These are phyloP conservation scores for Debaryomyces castellii DNA, from an alignment of 805 yeast species.

Conservation along the genomic window DNA sequence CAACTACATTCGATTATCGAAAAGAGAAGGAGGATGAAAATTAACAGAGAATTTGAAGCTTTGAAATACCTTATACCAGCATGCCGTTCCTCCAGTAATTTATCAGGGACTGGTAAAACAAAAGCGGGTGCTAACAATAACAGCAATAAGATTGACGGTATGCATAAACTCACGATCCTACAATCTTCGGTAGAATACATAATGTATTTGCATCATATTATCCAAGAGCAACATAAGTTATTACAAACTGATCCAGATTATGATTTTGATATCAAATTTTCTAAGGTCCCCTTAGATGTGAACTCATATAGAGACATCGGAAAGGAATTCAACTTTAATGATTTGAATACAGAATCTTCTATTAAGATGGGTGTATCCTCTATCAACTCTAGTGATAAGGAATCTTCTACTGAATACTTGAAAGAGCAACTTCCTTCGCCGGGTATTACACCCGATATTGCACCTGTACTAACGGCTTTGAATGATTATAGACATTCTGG, in stretches of 20 bases:
- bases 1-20: constrained; percentile 73
- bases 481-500: constrained; percentile 16
- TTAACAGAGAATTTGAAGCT: constrained; percentile 82
- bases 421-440: constrained; percentile 28
- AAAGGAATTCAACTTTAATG: constrained; percentile 51
- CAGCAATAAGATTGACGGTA: constrained; percentile 52
- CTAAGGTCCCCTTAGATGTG: constrained; percentile 56
- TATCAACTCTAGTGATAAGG: constrained; percentile 1
- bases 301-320: constrained; percentile 61
- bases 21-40: constrained; percentile 72
- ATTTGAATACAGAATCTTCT: constrained; percentile 11
- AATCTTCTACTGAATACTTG: constrained; percentile 2
- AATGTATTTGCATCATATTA: constrained; percentile 61
- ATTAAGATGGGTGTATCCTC: not conserved
- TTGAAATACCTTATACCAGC: constrained; percentile 77
- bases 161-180: constrained; percentile 77
- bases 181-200: constrained; percentile 85
- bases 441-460: constrained; percentile 37
- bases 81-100: constrained; percentile 51
- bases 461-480: constrained; percentile 31
- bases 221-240: constrained; percentile 50
- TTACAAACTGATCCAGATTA: constrained; percentile 22
- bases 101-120: constrained; percentile 1
- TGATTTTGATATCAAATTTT: constrained; percentile 47
- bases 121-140: constrained; percentile 14